These are phyloP conservation scores for Boletus bicolor DNA, from an alignment of 768 basidiomycete species.

Conservation along the genomic window DNA sequence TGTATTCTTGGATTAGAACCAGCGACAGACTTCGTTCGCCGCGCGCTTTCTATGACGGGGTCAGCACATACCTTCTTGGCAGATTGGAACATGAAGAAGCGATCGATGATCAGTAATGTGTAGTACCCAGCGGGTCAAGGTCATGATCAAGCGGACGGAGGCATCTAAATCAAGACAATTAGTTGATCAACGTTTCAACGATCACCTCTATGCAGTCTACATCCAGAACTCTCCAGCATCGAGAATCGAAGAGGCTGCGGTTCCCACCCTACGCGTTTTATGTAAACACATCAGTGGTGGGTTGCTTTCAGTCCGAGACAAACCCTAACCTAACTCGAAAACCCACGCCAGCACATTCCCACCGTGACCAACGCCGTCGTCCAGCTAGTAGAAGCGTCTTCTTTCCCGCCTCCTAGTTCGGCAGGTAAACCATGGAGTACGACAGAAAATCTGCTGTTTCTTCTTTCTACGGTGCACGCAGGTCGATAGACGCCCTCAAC, in stretches of 20 bases:
- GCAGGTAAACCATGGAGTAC: slow-evolving; percentile 52
- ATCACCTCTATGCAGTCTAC: neutral
- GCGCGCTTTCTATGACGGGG: neutral
- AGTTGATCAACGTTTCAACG: neutral
- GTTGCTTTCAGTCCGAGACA: neutral
- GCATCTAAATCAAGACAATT: neutral
- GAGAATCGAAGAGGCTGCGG: neutral
- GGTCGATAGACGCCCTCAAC: slow-evolving; percentile 63
- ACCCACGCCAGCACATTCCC: slow-evolving; percentile 2
- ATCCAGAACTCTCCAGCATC: neutral
- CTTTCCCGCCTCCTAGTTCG: neutral
- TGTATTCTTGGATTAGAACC: neutral
- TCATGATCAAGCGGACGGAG: neutral
- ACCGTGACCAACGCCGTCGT: neutral
- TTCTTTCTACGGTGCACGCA: slow-evolving; percentile 68
- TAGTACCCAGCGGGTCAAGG: neutral
- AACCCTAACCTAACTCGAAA: slow-evolving; percentile 24
- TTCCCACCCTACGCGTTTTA: too few species aligned
- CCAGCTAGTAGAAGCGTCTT: neutral
- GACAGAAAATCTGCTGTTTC: slow-evolving; percentile 79
- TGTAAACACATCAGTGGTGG: too few species aligned
- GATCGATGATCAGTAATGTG: neutral
- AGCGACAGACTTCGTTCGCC: neutral
- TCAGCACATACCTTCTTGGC: neutral
- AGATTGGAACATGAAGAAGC: neutral